Conservation (phyloP, 441 rosid genomes). For the Gossypium lobatum region DNA sequence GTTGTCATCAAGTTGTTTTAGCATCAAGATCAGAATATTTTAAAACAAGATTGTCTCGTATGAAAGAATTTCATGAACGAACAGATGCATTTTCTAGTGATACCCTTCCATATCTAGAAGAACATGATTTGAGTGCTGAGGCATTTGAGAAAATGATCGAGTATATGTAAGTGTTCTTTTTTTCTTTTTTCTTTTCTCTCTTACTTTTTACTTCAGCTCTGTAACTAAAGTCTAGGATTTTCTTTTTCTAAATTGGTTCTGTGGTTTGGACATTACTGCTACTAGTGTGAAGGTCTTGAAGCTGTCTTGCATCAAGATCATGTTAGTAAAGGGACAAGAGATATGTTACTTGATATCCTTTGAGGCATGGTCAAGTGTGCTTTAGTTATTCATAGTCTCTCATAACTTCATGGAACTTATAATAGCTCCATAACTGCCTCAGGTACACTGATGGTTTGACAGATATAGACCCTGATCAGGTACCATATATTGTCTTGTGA, state of each 20-base stretch:
- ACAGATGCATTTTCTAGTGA: slow-evolving; percentile 36
- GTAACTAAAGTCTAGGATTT: slow-evolving; percentile 6
- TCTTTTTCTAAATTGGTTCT: slow-evolving; percentile 4
- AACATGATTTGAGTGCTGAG: slow-evolving; percentile 72
- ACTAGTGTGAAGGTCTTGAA: background rate
- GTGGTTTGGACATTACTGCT: background rate
- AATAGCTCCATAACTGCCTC: slow-evolving; percentile 24
- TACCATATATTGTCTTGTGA: slow-evolving; percentile 17
- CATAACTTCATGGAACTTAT: slow-evolving; percentile 22
- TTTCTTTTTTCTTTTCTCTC: background rate
- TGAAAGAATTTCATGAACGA: slow-evolving; percentile 69
- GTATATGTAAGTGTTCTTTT: slow-evolving; percentile 62
- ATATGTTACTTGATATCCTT: background rate
- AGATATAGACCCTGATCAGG: slow-evolving; percentile 73
- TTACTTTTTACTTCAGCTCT: background rate
- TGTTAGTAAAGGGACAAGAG: background rate
- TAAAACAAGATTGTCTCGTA: slow-evolving; percentile 70
- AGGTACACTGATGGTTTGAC: slow-evolving; percentile 95
- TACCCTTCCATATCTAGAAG: slow-evolving; percentile 68
- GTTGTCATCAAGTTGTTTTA: slow-evolving; percentile 88
- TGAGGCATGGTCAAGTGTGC: slow-evolving; percentile 7
- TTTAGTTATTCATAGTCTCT: background rate
- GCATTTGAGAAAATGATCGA: slow-evolving; percentile 88
- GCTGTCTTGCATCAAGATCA: slow-evolving; percentile 1
- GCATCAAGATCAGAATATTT: slow-evolving; percentile 96